Base-by-base conservation (phyloP, 2,329 filamentous ascomycete genomes). In the Chaetomiaceae sp. region DNA sequence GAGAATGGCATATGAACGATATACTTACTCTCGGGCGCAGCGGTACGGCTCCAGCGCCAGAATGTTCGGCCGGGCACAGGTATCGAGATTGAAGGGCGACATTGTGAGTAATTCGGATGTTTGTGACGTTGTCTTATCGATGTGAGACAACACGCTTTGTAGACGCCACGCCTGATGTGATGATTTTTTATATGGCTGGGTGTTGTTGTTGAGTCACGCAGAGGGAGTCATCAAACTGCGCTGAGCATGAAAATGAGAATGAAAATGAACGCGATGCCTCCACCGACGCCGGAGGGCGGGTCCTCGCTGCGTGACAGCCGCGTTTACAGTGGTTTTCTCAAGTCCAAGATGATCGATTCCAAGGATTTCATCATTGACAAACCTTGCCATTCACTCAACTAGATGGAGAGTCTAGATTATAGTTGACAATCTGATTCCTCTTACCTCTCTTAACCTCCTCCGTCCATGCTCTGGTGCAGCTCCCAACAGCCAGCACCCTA, bases 11-110 rank as follows among this genome's bases (percentile, higher is more conserved):
- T n/a, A 42, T 49, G 45, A 41, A 48, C 27, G 41, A 37, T 49
- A 44, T 46, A 68, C 82, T 68, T 71, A 88, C 86, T 91, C 86
- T 76, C 86, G 71, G 22, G 86, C 86, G 63, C 86, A 91, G 48
- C 86, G 81, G 62, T 91, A 91, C 32, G 86, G 86, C 60, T 88
- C 75, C 38, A 91, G 71, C 52, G 82, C 74, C 54, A 90, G 68
- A 50, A 91, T 89, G 65, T 90, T 91, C 35, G 83, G 75, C 56
- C 86, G 77, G 33, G 84, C 86, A 62, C 86, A 90, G 52, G 77
- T 84, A 57, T 84, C 70, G 42, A 91, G 70, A 61, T 88, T 78
- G 65, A 90, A 90, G 26, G 82, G 71, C 27, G 78, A 74, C 73
- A 80, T 81, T 37, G 36, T 46, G 47, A 29, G 29, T 9, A 22